A percentile compares a stretch with the other conserved stretches of the same genome.
Evolutionary conservation across 139 green algal genomes (phyloP).

Genomic region (Edaphochlamys debaryana): DNA sequence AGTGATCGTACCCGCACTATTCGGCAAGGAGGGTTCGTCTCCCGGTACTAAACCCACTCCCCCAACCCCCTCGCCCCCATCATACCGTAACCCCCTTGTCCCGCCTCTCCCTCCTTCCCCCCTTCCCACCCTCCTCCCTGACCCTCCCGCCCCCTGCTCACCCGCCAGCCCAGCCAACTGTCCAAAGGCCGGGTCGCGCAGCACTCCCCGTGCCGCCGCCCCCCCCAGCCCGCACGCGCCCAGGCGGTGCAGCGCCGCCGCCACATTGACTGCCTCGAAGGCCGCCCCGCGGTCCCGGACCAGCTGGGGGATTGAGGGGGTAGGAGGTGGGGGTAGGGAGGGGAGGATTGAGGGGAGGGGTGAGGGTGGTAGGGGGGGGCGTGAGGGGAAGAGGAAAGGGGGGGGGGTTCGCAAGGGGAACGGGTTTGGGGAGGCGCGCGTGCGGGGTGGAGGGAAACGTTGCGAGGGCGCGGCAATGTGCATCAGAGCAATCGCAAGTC

Average conservation of each 20-base stretch:
- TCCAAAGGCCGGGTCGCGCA: neutral
- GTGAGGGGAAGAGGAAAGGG: neutral
- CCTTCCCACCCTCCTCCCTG: too few species aligned
- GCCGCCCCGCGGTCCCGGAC: neutral
- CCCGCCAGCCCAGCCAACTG: slow-evolving; percentile 4
- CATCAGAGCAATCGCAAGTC: too few species aligned
- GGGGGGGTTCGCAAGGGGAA: too few species aligned
- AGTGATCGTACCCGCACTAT: neutral
- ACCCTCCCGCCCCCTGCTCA: neutral
- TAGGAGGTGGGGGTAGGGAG: neutral
- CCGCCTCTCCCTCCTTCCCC: too few species aligned
- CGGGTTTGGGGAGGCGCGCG: too few species aligned
- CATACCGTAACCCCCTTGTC: too few species aligned
- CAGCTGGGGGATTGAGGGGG: neutral
- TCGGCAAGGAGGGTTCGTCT: too few species aligned
- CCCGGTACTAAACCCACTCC: neutral
- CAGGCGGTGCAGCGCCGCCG: slow-evolving; percentile 29
- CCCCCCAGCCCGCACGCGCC: slow-evolving; percentile 9
- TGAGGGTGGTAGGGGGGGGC: neutral
- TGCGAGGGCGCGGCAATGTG: too few species aligned
- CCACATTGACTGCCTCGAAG: slow-evolving; percentile 28
- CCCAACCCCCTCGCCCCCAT: too few species aligned
- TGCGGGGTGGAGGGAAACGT: too few species aligned
- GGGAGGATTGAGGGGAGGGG: neutral
- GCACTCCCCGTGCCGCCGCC: neutral